Base-by-base conservation (phyloP, 768 basidiomycete genomes). In the Collybia nuda region DNA sequence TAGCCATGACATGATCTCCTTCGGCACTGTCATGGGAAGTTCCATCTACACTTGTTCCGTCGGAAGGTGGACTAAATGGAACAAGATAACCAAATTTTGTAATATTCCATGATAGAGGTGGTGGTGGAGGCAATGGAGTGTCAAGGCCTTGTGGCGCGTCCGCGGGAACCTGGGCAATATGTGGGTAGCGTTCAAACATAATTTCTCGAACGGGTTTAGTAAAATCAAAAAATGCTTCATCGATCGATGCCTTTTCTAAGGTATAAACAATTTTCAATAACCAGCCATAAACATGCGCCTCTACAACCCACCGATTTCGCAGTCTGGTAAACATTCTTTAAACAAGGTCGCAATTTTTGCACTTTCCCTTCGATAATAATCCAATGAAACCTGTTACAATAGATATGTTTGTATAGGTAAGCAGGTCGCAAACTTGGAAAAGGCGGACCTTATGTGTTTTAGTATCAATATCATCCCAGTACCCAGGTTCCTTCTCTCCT, bases 151-250 rank as follows among this genome's bases (percentile, higher is more conserved):
- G 60, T 0, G 84, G 83, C 0, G 88, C 82, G 51, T 86, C 80
- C 0, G 75, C 62, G 1, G 94, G 93, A 2, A 87, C 78, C 17
- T 79, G 63, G 0, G 82, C 77, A 21, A 99, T 81, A 62, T 91
- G 76, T 0, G 95, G 90, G 61, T 87, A 92, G 37, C 83, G 74
- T 43, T 81, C 76, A 2, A 98, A 71, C 1, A 99, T 68, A 40
- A 80, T 71, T 50, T 86, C 81, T 32, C 90, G 84, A n/a, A 93
- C 84, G 28, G 88, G 86, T 7, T 77, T 77, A 2, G 93, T 90
- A 49, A 98, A 80, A 66, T 98, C 96, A 50, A 98, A 83, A 67
- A 95, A 99, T 0, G 92, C 93, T 62, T 99, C 97, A 61, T 98
- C 97, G 29, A 98, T 97, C 0, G 93, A 96, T 19, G 97, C 97